A percentile compares a stretch with the other conserved stretches of the same genome.
These are phyloP conservation scores for Rhizophora mangle DNA, from an alignment of 345 rosid species.

Conservation along the genomic window DNA sequence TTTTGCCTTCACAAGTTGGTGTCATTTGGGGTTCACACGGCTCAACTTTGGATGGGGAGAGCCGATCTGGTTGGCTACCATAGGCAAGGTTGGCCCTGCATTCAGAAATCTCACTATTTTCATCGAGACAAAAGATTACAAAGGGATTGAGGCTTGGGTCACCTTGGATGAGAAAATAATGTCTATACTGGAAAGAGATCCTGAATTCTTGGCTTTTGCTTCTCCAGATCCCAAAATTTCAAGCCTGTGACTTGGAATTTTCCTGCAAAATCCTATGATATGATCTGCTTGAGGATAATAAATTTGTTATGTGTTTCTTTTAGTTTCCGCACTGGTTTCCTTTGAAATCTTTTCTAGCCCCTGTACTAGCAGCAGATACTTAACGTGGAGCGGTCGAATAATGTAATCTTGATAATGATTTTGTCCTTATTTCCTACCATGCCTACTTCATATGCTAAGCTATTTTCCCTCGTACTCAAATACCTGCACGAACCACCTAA, in stretches of 20 bases:
- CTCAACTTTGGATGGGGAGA: slow-evolving; percentile 24
- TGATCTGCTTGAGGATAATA: too few species aligned
- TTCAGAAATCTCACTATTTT: slow-evolving; percentile 14
- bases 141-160: slow-evolving; percentile 27
- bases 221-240: slow-evolving; percentile 20
- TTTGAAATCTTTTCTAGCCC: too few species aligned
- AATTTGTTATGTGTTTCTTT: too few species aligned
- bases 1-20: slow-evolving; percentile 23
- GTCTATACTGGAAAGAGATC: slow-evolving; percentile 9
- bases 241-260: slow-evolving; percentile 1
- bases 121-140: slow-evolving; percentile 7
- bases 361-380: too few species aligned
- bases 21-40: slow-evolving; percentile 11
- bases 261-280: too few species aligned
- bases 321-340: too few species aligned
- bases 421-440: too few species aligned
- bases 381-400: too few species aligned
- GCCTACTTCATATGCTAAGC: too few species aligned
- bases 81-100: slow-evolving; percentile 13
- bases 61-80: not conserved
- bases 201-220: slow-evolving; percentile 22
- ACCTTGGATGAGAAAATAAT: slow-evolving; percentile 14
- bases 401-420: too few species aligned
- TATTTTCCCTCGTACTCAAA: too few species aligned
- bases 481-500: too few species aligned